A percentile compares a stretch with the other conserved stretches of the same genome.
These are phyloP conservation scores for Termitomyces sp. DNA, from an alignment of 768 basidiomycete species.

Conservation along the genomic window DNA sequence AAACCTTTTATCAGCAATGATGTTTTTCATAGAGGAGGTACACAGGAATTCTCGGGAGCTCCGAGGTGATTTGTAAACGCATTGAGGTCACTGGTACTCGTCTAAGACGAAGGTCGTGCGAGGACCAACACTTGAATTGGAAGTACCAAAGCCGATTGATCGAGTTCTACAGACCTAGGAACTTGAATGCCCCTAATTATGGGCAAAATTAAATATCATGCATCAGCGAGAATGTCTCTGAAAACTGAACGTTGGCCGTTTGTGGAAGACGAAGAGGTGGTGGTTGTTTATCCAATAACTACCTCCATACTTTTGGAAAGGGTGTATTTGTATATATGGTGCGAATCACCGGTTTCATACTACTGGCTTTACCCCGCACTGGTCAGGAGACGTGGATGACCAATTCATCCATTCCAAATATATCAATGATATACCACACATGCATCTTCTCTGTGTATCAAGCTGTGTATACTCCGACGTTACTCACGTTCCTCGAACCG, in stretches of 20 bases:
- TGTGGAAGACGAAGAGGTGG: neutral
- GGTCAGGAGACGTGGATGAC: neutral
- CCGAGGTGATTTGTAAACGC: neutral
- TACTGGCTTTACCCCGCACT: no score
- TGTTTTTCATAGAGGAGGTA: neutral
- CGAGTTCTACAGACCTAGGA: neutral
- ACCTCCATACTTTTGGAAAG: no score
- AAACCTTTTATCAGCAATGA: neutral
- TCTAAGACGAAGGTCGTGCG: neutral
- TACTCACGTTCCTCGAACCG: neutral
- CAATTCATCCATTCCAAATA: neutral
- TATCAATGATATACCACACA: neutral
- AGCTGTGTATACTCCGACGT: neutral
- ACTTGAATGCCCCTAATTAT: no score
- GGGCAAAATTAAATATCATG: neutral
- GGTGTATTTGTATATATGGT: no score
- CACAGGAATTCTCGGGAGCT: neutral
- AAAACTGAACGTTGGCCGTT: neutral
- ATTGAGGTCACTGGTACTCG: neutral
- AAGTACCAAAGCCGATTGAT: neutral
- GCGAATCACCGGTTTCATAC: no score
- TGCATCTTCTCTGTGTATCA: neutral
- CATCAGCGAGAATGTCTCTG: neutral
- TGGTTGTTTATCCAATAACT: no score
- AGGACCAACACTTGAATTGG: neutral